Conservation (phyloP, 805 yeast genomes). For the Monosporozyma yasuniensis region DNA sequence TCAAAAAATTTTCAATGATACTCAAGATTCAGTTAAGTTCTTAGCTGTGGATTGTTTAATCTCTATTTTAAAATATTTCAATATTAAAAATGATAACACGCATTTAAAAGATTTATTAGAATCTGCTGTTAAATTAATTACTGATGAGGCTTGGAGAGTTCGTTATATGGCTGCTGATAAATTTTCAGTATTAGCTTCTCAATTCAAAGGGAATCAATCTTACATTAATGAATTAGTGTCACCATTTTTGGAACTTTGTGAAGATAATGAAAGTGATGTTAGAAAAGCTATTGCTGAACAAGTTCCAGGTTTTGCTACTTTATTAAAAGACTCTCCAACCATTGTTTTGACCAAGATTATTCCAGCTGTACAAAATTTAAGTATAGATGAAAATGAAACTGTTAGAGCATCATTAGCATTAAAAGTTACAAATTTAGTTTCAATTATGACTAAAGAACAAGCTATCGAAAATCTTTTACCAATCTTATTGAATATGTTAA, state of each 20-base stretch:
- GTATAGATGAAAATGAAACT: conserved; percentile 85
- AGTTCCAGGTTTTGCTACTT: conserved; percentile 61
- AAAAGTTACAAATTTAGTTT: conserved; percentile 78
- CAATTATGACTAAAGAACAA: conserved; percentile 72
- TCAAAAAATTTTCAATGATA: conserved; percentile 65
- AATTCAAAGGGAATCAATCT: conserved; percentile 48
- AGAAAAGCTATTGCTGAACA: conserved; percentile 91
- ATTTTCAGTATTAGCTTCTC: conserved; percentile 62
- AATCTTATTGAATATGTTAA: conserved; percentile 82
- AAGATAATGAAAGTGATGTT: conserved; percentile 94
- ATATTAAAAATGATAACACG: conserved; percentile 44
- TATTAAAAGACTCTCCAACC: conserved; percentile 38
- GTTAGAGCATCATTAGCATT: conserved; percentile 90
- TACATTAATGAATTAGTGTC: conserved; percentile 43
- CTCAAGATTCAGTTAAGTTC: conserved; percentile 91
- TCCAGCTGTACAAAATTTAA: conserved; percentile 74
- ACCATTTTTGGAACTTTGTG: conserved; percentile 68
- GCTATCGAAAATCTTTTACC: conserved; percentile 81
- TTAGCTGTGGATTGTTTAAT: conserved; percentile 81
- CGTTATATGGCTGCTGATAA: conserved; percentile 97
- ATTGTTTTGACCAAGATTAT: conserved; percentile 60
- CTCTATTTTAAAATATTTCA: conserved; percentile 65
- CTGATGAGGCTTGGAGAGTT: conserved; percentile 95
- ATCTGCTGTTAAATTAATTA: conserved; percentile 60
- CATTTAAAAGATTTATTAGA: conserved; percentile 56